These are phyloP conservation scores for Sechiopsis laciniata DNA, from an alignment of 306 rosid species.

Conservation along the genomic window DNA sequence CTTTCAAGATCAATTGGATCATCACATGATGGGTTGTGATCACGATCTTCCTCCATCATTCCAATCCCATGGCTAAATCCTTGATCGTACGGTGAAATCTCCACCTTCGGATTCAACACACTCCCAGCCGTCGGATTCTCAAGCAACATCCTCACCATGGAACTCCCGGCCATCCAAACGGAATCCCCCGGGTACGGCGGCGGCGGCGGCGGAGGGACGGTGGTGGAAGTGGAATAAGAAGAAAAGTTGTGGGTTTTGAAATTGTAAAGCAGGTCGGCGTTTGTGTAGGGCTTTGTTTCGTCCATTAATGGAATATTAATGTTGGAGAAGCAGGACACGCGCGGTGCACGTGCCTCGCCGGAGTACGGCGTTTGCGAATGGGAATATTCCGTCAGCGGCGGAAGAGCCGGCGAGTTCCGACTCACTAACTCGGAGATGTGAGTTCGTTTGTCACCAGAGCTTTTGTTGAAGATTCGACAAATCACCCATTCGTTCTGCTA, in stretches of 20 bases:
- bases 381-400: conserved; percentile 12
- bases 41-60: not conserved
- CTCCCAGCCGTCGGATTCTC: not conserved
- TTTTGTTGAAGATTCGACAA: conserved; percentile 12
- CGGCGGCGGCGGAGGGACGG: not conserved
- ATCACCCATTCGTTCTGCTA: conserved; percentile 18
- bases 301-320: not conserved
- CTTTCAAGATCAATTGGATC: conserved; percentile 9
- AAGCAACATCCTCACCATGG: not conserved
- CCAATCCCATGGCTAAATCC: conserved; percentile 1
- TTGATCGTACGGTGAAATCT: not conserved
- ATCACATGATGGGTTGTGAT: conserved; percentile 8
- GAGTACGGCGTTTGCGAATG: not conserved
- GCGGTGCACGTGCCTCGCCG: not conserved
- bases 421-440: not conserved
- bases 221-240: not conserved
- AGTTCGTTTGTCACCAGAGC: not conserved
- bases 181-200: not conserved
- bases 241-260: conserved; percentile 11
- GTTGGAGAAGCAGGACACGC: conserved; percentile 18
- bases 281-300: not conserved
- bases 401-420: not conserved
- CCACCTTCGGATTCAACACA: conserved; percentile 9
- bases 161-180: not conserved
- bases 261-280: not conserved